Conservation (phyloP, 2,329 filamentous ascomycete species). For the Huntiella decipiens region DNA sequence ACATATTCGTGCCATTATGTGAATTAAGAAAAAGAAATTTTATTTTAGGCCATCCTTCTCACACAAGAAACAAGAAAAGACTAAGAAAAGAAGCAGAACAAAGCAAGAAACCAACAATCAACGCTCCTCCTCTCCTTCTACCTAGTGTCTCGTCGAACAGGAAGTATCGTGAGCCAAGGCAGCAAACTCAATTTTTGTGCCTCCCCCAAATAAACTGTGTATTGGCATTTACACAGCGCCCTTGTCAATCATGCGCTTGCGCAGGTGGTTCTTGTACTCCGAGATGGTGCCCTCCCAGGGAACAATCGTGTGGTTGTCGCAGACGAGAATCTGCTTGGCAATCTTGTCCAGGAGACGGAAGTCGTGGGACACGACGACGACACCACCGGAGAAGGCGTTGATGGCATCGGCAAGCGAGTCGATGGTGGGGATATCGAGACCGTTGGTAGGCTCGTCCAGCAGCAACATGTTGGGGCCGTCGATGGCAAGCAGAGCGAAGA, state of each 20-base stretch:
- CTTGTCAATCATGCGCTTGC: slow-evolving; percentile 91
- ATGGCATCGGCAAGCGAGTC: slow-evolving; percentile 95
- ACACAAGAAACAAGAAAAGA: too few species aligned
- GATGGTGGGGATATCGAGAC: slow-evolving; percentile 95
- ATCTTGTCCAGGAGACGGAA: slow-evolving; percentile 99
- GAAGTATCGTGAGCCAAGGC: too few species aligned
- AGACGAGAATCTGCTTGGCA: slow-evolving; percentile 98
- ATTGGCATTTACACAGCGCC: slow-evolving; percentile 52
- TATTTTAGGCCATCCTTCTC: too few species aligned
- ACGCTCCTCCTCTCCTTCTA: too few species aligned
- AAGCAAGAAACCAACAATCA: too few species aligned
- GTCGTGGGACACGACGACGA: slow-evolving; percentile 95
- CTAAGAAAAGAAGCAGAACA: too few species aligned
- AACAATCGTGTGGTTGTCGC: slow-evolving; percentile 89
- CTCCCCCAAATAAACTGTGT: too few species aligned
- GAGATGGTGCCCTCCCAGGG: slow-evolving; percentile 78
- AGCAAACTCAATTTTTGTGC: too few species aligned
- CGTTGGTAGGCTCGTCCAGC: slow-evolving; percentile 97
- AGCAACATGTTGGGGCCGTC: slow-evolving; percentile 94
- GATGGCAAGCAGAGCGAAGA: slow-evolving; percentile 89
- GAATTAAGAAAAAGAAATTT: too few species aligned
- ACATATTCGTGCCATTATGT: too few species aligned
- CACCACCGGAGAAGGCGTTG: slow-evolving; percentile 88
- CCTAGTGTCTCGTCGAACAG: too few species aligned
- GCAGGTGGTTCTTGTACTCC: slow-evolving; percentile 94